Conservation (phyloP, 2,329 filamentous ascomycete species). For the Xylariaceae sp. region DNA sequence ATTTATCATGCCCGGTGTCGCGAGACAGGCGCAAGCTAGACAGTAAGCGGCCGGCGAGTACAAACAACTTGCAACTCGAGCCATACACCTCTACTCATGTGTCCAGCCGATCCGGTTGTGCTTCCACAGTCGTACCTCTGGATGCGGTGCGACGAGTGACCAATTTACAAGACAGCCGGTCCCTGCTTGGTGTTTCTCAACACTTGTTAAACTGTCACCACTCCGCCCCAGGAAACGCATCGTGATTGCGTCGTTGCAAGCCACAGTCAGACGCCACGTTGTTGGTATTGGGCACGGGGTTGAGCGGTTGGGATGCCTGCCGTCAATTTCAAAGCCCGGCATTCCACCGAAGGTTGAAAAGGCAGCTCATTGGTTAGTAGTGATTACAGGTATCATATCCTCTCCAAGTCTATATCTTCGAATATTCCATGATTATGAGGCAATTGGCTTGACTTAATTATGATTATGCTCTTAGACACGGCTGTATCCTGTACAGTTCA, state of each 20-base stretch:
- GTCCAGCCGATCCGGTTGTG: slow-evolving; percentile 31
- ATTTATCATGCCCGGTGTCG: background rate
- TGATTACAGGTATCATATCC: too few relatives aligned
- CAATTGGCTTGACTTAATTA: too few relatives aligned
- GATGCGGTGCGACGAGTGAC: slow-evolving; percentile 25
- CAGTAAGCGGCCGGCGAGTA: slow-evolving; percentile 5
- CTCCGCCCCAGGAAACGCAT: slow-evolving; percentile 5
- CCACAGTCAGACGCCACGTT: background rate
- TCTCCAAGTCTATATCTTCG: too few relatives aligned
- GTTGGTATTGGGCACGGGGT: too few relatives aligned
- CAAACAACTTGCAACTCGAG: slow-evolving; percentile 23
- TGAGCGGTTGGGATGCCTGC: too few relatives aligned
- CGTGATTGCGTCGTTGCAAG: background rate
- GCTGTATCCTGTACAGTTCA: too few relatives aligned
- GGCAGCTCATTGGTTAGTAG: too few relatives aligned
- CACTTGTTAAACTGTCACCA: slow-evolving; percentile 9
- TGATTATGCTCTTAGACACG: too few relatives aligned
- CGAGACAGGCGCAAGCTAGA: background rate
- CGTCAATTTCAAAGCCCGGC: too few relatives aligned
- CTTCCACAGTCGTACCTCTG: slow-evolving; percentile 6
- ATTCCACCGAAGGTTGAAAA: too few relatives aligned
- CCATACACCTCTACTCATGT: slow-evolving; percentile 25
- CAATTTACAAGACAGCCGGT: slow-evolving; percentile 25
- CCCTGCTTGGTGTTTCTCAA: slow-evolving; percentile 24
- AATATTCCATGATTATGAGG: too few relatives aligned